These are phyloP conservation scores for Backusella tarrabulga DNA, from an alignment of 192 early-diverging fungal genomes.

Conservation along the genomic window DNA sequence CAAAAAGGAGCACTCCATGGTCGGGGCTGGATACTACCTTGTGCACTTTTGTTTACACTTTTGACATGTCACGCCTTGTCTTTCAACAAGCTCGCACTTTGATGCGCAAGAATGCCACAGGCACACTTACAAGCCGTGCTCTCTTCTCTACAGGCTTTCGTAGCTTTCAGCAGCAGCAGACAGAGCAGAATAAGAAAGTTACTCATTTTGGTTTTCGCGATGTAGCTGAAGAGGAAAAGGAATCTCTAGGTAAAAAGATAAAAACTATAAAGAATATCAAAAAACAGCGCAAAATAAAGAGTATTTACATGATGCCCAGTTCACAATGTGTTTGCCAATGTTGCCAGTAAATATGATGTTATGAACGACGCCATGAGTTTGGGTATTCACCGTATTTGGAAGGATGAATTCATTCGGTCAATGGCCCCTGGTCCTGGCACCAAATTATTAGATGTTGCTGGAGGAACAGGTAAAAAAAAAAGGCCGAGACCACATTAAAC, in stretches of 20 bases:
- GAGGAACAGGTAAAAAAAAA: constrained; percentile 77
- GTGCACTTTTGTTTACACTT: background rate
- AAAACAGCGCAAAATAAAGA: background rate
- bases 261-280: background rate
- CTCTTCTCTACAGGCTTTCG: constrained; percentile 5
- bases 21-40: background rate
- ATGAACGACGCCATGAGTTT: constrained; percentile 98
- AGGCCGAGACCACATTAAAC: too few relatives aligned
- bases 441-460: constrained; percentile 92
- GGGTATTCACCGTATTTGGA: constrained; percentile 96
- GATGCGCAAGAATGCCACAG: background rate
- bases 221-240: constrained; percentile 83
- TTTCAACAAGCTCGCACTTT: constrained; percentile 11
- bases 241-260: constrained; percentile 64
- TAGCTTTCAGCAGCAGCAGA: background rate
- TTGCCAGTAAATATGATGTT: constrained; percentile 93
- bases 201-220: constrained; percentile 97
- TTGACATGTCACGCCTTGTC: constrained; percentile 14
- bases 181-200: background rate
- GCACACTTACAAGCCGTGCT: background rate
- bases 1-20: background rate
- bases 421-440: constrained; percentile 82
- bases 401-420: constrained; percentile 85
- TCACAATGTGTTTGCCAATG: constrained; percentile 87
- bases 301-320: constrained; percentile 49